Conservation (phyloP, 495 filamentous ascomycete genomes). For the Parathielavia appendiculata region DNA sequence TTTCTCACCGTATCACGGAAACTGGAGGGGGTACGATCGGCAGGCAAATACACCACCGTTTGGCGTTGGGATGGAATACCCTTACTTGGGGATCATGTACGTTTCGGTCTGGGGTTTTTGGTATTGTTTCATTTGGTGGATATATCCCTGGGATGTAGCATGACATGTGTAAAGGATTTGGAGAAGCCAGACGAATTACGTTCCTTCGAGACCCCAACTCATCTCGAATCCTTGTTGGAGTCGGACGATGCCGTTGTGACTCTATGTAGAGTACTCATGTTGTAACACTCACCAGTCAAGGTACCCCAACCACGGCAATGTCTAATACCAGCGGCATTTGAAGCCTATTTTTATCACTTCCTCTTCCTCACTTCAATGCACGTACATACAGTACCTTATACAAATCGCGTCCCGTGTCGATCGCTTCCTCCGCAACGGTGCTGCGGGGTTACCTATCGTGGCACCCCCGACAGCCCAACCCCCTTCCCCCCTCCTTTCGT, state of each 20-base stretch:
- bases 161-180: slow-evolving; percentile 8
- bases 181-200: slow-evolving; percentile 4
- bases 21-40: slow-evolving; percentile 11
- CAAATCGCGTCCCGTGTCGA: neutral
- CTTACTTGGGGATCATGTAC: slow-evolving; percentile 2
- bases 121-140: slow-evolving; percentile 12
- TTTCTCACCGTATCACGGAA: neutral
- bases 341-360: slow-evolving; percentile 2
- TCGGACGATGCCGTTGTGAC: neutral
- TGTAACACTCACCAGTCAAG: neutral
- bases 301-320: too few species aligned
- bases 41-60: slow-evolving; percentile 8
- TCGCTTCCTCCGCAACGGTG: slow-evolving; percentile 2
- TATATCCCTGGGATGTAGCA: slow-evolving; percentile 17
- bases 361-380: neutral
- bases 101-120: slow-evolving; percentile 3
- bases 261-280: neutral
- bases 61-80: slow-evolving; percentile 16
- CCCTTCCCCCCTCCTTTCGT: neutral
- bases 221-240: neutral
- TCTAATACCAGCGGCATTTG: slow-evolving; percentile 1
- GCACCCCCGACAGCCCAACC: neutral
- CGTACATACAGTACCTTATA: too few species aligned
- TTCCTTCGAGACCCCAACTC: neutral
- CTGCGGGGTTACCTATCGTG: neutral